Conservation (phyloP, 768 basidiomycete genomes). For the Podaxis pistillaris region DNA sequence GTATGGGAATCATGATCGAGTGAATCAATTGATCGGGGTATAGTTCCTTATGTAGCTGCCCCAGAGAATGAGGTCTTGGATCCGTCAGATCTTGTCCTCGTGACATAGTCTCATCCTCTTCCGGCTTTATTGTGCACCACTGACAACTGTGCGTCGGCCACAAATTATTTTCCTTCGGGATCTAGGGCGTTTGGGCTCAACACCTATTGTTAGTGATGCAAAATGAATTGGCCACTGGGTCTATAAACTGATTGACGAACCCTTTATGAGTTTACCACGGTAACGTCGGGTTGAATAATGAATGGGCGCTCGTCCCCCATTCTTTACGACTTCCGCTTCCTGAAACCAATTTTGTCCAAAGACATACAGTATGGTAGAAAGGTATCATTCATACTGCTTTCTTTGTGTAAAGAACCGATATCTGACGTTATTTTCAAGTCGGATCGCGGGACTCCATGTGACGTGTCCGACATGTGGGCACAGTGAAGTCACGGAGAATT, state of each 20-base stretch:
- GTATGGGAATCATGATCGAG: too few relatives aligned
- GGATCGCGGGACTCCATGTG: neutral
- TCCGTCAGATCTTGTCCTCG: too few relatives aligned
- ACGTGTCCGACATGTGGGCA: constrained; percentile 1
- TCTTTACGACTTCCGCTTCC: neutral
- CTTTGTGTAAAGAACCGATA: neutral
- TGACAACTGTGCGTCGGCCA: too few relatives aligned
- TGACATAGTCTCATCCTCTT: too few relatives aligned
- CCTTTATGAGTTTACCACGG: neutral
- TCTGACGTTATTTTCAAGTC: neutral
- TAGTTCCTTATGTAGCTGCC: too few relatives aligned
- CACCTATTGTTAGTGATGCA: neutral
- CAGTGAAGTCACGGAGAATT: neutral
- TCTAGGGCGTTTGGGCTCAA: neutral
- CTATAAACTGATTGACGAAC: neutral
- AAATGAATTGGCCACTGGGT: neutral
- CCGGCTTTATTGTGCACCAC: too few relatives aligned
- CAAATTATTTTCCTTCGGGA: too few relatives aligned
- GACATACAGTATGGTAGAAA: neutral
- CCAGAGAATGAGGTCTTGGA: too few relatives aligned
- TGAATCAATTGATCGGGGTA: too few relatives aligned
- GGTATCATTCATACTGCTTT: neutral
- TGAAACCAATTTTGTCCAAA: neutral
- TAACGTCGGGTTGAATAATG: neutral
- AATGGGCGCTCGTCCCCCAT: neutral